A percentile compares a stretch with the other conserved stretches of the same genome.
Evolutionary conservation across 2,329 filamentous ascomycete species (phyloP).

Genomic region (Apiospora koreana): DNA sequence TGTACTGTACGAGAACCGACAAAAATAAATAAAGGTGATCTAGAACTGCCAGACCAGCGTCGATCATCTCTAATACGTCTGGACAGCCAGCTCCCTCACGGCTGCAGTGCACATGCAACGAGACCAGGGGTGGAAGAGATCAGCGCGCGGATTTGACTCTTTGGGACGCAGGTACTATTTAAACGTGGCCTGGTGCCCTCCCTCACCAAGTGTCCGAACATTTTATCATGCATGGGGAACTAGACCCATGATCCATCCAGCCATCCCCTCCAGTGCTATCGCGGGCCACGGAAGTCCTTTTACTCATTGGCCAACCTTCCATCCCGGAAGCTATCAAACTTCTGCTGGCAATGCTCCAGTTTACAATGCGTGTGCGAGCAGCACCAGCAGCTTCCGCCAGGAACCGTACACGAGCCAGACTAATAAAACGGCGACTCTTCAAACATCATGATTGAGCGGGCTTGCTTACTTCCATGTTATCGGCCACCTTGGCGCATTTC

Average conservation of each 20-base stretch:
- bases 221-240: constrained; percentile 2
- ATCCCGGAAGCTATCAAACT: constrained; percentile 3
- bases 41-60: background rate
- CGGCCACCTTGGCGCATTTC: background rate
- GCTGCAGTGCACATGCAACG: constrained; percentile 14
- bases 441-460: background rate
- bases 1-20: background rate
- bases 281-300: background rate
- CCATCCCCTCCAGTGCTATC: constrained; percentile 1
- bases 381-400: background rate
- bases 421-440: background rate
- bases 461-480: background rate
- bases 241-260: constrained; percentile 6
- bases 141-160: constrained; percentile 24
- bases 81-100: background rate
- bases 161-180: constrained; percentile 25
- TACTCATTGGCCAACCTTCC: background rate
- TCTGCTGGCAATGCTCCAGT: background rate
- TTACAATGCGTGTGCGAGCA: background rate
- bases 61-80: background rate
- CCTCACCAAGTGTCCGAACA: constrained; percentile 4
- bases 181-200: constrained; percentile 12
- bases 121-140: constrained; percentile 15
- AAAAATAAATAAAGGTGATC: background rate
- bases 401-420: background rate